Base-by-base conservation (phyloP, 192 early-diverging fungal genomes). In the Coemansia sp. region DNA sequence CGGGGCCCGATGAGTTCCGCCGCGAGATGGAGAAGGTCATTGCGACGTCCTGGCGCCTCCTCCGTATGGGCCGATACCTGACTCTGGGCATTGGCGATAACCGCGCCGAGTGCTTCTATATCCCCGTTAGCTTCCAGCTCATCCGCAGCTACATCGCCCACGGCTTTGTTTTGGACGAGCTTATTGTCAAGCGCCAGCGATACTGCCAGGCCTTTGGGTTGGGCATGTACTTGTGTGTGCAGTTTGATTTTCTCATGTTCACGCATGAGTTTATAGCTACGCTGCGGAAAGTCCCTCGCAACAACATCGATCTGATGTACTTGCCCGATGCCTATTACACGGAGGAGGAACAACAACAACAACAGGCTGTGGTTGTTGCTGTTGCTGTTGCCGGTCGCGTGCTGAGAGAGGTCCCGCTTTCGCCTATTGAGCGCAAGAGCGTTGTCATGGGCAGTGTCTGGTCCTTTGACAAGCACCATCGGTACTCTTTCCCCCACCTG, bases 81-180 rank as follows among this genome's bases (percentile, higher is more conserved):
- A 96, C 94, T 0, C 68, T 97, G n/a, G 95, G 95, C 0, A 97
- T 97, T 59, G 95, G 95, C 22, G 95, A 97, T 60, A 97, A 97
- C 60, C 85, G 95, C 29, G 90, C 92, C 49, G 92, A 94, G 47
- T 94, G 94, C 64, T 96, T 92, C 59, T 95, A 96, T 51, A 87
- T 94, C 35, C 93, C 93, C 8, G 92, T 97, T 14, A 88, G 91
- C 35, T 96, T 92, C 67, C 87, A 94, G 46, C 82, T 93, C 31
- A 91, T 96, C 67, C 71, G 93, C 0, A 87, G 87, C 41, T 97
- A 97, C 64, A 86, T 96, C 25, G 74, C 90, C 63, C 65, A 76
- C 24, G 95, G 95, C 0, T 97, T 97, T 80, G 93, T 92, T 59
- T 68, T 97, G 6, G 95, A 97, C 54, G 94, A 96, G 76, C 61